Base-by-base conservation (phyloP, 441 rosid species). In the Adansonia gregorii region DNA sequence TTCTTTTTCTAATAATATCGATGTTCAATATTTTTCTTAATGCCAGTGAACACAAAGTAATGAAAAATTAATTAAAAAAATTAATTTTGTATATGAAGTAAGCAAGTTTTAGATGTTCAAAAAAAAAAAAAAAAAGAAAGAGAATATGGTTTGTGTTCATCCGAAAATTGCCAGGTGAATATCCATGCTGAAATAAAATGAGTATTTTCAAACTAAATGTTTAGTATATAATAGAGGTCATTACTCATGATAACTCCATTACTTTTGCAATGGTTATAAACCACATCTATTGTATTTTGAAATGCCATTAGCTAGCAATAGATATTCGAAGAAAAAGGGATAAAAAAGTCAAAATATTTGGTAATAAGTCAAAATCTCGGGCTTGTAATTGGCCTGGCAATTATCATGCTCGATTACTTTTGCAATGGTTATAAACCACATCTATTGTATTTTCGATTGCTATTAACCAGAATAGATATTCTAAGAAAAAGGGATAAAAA, bases 71-170 rank as follows among this genome's bases (percentile, higher is more conserved):
- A 52, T 71, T 27, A 0, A 27, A 27, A 27, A 27, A 0, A 0
- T n/a, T 72, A 31, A 52, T 71, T 27, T 51, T 52, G 74, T 8
- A 51, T 71, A 71, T 8, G 8, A 35, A 54, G 41, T 54, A 35
- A n/a, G 75, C 61, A 71, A 15, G 41, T 67, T 70, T 71, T 9
- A 71, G 74, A 54, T 31, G 49, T 71, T 71, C 27, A 31, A 59
- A 2, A 22, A 9, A 56, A 59, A 59, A 24, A 24, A 24, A 24
- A 24, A 27, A 27, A 27, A 27, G 73, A 51, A 49, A 51, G 59
- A 70, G 54, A 43, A 14, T 24, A 49, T 49, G 3, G 22, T 51
- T 70, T 51, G 41, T 70, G 5, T 49, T 27, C 43, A 4, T 24
- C 59, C 45, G 15, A 51, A 70, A 15, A 66, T 24, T 70, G 73